Percentiles rank a stretch among this genome's conserved stretches.
phyloP scores from a whole-genome alignment of 345 rosid species.

The Lepidium sativum region DNA sequence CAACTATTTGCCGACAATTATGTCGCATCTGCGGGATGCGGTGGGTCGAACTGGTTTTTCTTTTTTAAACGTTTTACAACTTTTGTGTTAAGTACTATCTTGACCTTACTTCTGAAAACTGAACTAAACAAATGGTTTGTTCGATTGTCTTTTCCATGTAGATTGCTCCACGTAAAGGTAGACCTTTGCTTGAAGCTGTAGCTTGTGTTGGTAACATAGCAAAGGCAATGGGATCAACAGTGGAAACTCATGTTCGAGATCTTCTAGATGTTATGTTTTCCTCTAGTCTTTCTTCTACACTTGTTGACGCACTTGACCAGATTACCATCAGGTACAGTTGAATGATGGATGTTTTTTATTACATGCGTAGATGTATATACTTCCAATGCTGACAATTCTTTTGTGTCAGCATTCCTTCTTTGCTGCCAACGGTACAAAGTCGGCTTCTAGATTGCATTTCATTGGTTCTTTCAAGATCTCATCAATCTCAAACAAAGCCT shows the following conservation, averaged over 20 bases:
- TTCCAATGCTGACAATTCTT: conserved; percentile 1
- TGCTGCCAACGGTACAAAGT: conserved; percentile 78
- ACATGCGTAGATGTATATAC: conserved; percentile 1
- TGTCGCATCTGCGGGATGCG: conserved; percentile 85
- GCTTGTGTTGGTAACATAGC: conserved; percentile 97
- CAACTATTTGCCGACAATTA: conserved; percentile 92
- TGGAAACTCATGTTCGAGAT: conserved; percentile 78
- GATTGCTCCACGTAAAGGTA: conserved; percentile 99
- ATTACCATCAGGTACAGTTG: conserved; percentile 58
- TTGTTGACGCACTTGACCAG: conserved; percentile 85
- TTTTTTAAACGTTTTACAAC: conserved; percentile 1
- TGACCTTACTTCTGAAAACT: not conserved
- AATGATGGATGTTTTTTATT: conserved; percentile 5
- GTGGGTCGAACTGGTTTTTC: conserved; percentile 35
- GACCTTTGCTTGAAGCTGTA: conserved; percentile 92
- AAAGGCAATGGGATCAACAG: conserved; percentile 79
- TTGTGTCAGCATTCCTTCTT: conserved; percentile 73
- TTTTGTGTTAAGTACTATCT: conserved; percentile 4
- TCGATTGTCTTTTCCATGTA: conserved; percentile 29
- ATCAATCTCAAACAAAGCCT: conserved; percentile 57
- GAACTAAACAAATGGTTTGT: conserved; percentile 2
- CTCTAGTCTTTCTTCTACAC: conserved; percentile 76
- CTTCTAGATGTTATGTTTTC: conserved; percentile 85
- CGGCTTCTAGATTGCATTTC: conserved; percentile 79
- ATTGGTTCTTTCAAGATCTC: conserved; percentile 73